These are phyloP conservation scores for Euptelea pleiosperma DNA, from an alignment of 164 flowering plant genomes.

Conservation along the genomic window DNA sequence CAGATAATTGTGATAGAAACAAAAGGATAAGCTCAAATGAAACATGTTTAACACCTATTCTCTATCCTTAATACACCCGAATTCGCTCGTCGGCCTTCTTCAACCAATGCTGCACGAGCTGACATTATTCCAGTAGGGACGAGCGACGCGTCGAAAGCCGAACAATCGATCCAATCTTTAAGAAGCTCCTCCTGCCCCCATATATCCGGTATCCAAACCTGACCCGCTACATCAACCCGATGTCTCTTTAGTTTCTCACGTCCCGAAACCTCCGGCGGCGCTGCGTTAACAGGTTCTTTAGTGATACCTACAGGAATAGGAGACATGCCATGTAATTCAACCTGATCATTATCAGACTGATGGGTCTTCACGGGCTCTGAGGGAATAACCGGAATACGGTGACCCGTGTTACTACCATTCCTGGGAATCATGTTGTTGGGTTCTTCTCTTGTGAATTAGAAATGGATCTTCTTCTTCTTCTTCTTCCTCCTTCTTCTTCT, in stretches of 20 bases:
- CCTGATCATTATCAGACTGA: neutral
- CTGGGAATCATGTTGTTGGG: neutral
- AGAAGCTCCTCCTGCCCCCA: constrained; percentile 66
- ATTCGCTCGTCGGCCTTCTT: constrained; percentile 31
- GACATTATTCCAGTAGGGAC: constrained; percentile 40
- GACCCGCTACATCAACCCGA: constrained; percentile 43
- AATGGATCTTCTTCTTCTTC: neutral
- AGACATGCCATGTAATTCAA: neutral
- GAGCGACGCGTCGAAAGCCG: constrained; percentile 43
- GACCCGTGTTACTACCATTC: neutral
- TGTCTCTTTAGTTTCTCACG: constrained; percentile 53
- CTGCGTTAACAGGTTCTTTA: neutral
- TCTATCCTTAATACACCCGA: constrained; percentile 30
- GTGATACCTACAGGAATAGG: neutral
- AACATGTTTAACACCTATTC: constrained; percentile 27
- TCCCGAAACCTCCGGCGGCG: constrained; percentile 18
- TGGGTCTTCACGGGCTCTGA: constrained; percentile 8
- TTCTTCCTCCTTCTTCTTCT: neutral
- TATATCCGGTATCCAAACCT: constrained; percentile 52
- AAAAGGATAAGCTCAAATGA: too few species aligned
- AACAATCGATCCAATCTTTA: constrained; percentile 59
- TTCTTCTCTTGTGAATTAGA: too few species aligned
- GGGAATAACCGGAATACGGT: neutral
- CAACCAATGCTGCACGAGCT: constrained; percentile 51
- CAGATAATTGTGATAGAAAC: too few species aligned